Conservation (phyloP, 805 yeast genomes). For the Lipomyces sp. region DNA sequence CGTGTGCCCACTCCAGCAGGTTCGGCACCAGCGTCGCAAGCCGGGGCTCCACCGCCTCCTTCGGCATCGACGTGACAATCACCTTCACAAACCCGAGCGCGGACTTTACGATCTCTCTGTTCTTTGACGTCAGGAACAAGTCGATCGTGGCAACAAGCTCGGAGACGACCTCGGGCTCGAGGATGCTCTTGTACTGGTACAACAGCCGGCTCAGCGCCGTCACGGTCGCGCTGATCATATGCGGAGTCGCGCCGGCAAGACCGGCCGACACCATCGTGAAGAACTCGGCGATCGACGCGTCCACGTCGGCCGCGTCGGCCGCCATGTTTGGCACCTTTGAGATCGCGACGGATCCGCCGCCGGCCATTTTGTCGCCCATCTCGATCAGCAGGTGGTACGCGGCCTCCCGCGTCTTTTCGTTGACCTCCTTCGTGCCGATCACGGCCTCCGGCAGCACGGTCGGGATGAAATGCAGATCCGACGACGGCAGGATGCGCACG, state of each 20-base stretch:
- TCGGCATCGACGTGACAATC: constrained; percentile 77
- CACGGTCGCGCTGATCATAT: constrained; percentile 95
- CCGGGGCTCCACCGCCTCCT: constrained; percentile 64
- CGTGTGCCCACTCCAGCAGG: constrained; percentile 89
- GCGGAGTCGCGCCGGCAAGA: constrained; percentile 87
- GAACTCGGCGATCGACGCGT: constrained; percentile 72
- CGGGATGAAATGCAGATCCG: constrained; percentile 74
- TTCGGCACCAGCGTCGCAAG: constrained; percentile 64
- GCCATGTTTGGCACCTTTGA: constrained; percentile 66
- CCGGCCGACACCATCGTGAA: constrained; percentile 96
- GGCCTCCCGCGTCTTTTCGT: constrained; percentile 83
- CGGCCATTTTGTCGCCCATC: constrained; percentile 75
- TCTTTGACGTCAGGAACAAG: constrained; percentile 82
- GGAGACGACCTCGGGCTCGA: constrained; percentile 57
- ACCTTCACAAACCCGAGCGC: constrained; percentile 94
- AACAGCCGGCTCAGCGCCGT: constrained; percentile 84
- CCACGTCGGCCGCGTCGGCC: constrained; percentile 53
- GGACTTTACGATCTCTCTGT: constrained; percentile 89
- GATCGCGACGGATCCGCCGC: constrained; percentile 62
- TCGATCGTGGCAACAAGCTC: constrained; percentile 86
- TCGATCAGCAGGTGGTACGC: constrained; percentile 71
- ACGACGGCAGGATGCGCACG: constrained; percentile 58
- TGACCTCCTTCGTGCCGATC: constrained; percentile 83
- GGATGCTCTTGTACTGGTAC: constrained; percentile 60
- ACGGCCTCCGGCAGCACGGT: constrained; percentile 81